Conservation (phyloP, 164 flowering plant species). For the Warburgia ugandensis region DNA sequence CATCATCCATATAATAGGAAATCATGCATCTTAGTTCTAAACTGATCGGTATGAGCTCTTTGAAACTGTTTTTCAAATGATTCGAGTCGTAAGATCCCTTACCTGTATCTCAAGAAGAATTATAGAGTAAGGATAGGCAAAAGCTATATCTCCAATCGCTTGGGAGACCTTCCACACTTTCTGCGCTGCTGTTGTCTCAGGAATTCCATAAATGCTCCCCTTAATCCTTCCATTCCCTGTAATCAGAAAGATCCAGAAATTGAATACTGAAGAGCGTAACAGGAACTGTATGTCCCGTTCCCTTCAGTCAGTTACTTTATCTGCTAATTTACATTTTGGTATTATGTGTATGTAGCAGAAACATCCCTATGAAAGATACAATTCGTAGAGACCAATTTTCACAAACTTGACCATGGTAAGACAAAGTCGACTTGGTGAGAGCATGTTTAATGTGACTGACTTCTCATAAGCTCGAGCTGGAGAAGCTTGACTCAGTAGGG, state of each 20-base stretch:
- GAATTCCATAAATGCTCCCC: slow-evolving; percentile 50
- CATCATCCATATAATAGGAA: background rate
- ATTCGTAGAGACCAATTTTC: no score
- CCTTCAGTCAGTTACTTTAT: no score
- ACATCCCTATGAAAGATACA: no score
- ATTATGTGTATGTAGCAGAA: no score
- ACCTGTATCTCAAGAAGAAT: slow-evolving; percentile 81
- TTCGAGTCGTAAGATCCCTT: background rate
- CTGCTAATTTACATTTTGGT: no score
- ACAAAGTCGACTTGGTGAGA: no score
- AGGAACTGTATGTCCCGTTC: no score
- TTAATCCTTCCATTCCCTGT: slow-evolving; percentile 48
- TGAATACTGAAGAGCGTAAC: background rate
- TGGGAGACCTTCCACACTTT: slow-evolving; percentile 49
- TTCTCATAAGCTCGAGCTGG: no score
- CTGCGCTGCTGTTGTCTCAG: slow-evolving; percentile 19
- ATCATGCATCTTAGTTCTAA: background rate
- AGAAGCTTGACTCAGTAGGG: no score
- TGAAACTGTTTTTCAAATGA: background rate
- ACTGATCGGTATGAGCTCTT: background rate
- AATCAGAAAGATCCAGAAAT: background rate
- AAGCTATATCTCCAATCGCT: slow-evolving; percentile 82
- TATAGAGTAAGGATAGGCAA: slow-evolving; percentile 60
- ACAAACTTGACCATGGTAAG: no score
- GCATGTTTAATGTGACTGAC: no score